Base-by-base conservation (phyloP, 2,329 filamentous ascomycete genomes). In the Penicillium hesseltinei region DNA sequence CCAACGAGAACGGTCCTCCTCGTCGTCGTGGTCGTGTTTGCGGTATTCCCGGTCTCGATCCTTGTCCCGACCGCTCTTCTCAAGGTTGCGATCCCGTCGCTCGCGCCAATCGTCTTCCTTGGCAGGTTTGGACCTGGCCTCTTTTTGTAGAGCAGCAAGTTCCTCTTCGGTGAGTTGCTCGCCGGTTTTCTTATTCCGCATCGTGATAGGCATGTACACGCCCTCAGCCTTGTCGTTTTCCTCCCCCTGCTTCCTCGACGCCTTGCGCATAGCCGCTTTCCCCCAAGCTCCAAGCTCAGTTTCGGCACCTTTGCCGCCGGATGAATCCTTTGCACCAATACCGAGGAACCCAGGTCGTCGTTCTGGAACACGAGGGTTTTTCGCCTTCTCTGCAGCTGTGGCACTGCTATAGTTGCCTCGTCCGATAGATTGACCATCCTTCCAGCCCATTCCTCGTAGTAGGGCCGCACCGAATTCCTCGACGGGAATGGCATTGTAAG, bases 371-470 rank as follows among this genome's bases (percentile, higher is more conserved):
- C 85, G 87, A 36, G 86, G 80, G 63, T 89, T 89, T 6, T 77
- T 80, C 3, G 79, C 73, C 2, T 80, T 82, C 46, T 80, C 76
- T 60, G 67, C 61, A 36, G 70, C 63, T 58, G 74, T 65, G 63
- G 73, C 63, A 19, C 74, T 73, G 27, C 75, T 75, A 54, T 82
- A 78, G 25, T 81, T 78, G 54, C 86, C 83, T 61, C 69, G 73
- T 77, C 88, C 79, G 51, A 86, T 80, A 39, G 78, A 76, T 61
- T 85, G 80, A 19, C 82, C 85, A 62, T 87, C 85, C 68, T 97
- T 92, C 92, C 93, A 97, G 9, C 94, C 94, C 90, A 97, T 97
- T 10, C 92, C 92, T 33, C 92, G 86, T 36, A 99, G 81, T 62
- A 97, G 81, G 0, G 92, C 92, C 19, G 92, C 89, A 8, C 94